Evolutionary conservation across 352 stramenopile genomes (phyloP).

Genomic region (Globisporangium echinulatum): DNA sequence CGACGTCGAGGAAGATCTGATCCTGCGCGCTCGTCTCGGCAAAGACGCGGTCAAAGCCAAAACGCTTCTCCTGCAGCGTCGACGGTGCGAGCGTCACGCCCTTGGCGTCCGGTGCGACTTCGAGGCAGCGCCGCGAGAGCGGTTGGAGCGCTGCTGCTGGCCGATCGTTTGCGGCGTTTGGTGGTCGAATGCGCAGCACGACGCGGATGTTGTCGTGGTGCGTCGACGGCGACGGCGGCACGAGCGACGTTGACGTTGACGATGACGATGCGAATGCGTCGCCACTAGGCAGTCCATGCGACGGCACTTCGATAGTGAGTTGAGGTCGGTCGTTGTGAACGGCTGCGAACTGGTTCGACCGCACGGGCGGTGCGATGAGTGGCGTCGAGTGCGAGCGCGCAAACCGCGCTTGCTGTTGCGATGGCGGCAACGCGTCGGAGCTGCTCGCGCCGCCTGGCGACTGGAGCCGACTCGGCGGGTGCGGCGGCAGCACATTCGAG

Average conservation of each 20-base stretch:
- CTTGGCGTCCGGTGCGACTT: slow-evolving; percentile 47
- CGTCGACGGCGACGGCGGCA: slow-evolving; percentile 7
- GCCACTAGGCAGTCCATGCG: slow-evolving; percentile 2
- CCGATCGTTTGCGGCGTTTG: slow-evolving; percentile 1
- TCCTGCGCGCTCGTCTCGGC: slow-evolving; percentile 59
- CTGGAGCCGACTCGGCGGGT: slow-evolving; percentile 6
- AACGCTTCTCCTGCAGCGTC: slow-evolving; percentile 69
- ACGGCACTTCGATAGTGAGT: slow-evolving; percentile 14
- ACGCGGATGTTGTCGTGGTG: slow-evolving; percentile 65
- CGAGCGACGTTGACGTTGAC: slow-evolving; percentile 11
- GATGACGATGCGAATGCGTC: background rate
- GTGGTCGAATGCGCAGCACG: slow-evolving; percentile 54
- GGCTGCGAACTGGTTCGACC: slow-evolving; percentile 5
- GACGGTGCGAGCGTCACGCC: slow-evolving; percentile 54
- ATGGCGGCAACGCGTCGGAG: slow-evolving; percentile 1
- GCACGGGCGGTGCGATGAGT: background rate
- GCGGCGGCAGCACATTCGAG: slow-evolving; percentile 1
- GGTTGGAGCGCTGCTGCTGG: slow-evolving; percentile 10
- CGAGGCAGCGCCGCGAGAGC: slow-evolving; percentile 34
- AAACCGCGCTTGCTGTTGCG: slow-evolving; percentile 5
- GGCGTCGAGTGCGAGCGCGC: slow-evolving; percentile 18
- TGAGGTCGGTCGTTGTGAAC: slow-evolving; percentile 8
- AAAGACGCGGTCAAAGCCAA: slow-evolving; percentile 85
- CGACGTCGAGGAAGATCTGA: slow-evolving; percentile 74
- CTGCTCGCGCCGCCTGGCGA: background rate